Evolutionary conservation across 208 protist genomes (phyloP).

Genomic region (Ichthyophonus hoferi): DNA sequence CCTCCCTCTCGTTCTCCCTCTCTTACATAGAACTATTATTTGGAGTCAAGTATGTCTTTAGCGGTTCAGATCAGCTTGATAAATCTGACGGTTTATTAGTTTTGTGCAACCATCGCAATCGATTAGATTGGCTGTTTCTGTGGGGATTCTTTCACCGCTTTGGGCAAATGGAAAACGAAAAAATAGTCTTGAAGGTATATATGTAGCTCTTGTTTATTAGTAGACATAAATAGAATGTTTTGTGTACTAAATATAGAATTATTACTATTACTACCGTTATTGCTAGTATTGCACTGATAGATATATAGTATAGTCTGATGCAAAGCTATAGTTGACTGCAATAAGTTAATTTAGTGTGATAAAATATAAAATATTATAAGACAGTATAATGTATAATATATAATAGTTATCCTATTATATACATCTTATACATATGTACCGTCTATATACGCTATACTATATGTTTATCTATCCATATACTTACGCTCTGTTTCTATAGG

Average conservation of each 20-base stretch:
- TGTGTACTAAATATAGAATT: neutral
- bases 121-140: conserved; percentile 26
- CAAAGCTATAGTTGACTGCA: neutral
- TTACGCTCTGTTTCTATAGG: too few relatives aligned
- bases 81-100: neutral
- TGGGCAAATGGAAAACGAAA: neutral
- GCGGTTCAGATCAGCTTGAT: neutral
- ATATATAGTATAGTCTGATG: neutral
- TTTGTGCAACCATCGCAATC: conserved; percentile 2
- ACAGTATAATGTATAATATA: neutral
- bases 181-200: conserved; percentile 24
- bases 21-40: neutral
- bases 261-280: neutral
- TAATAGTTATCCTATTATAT: too few relatives aligned
- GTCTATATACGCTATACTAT: too few relatives aligned
- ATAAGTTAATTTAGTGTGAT: too few relatives aligned
- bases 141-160: conserved; percentile 9
- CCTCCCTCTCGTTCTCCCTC: too few relatives aligned
- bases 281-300: neutral
- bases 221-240: too few relatives aligned
- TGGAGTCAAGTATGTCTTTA: neutral
- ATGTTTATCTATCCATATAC: too few relatives aligned
- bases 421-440: too few relatives aligned
- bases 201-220: too few relatives aligned
- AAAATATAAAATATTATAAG: too few relatives aligned